Evolutionary conservation across 106 monocot genomes (phyloP).

Genomic region (Iris macrosiphon): DNA sequence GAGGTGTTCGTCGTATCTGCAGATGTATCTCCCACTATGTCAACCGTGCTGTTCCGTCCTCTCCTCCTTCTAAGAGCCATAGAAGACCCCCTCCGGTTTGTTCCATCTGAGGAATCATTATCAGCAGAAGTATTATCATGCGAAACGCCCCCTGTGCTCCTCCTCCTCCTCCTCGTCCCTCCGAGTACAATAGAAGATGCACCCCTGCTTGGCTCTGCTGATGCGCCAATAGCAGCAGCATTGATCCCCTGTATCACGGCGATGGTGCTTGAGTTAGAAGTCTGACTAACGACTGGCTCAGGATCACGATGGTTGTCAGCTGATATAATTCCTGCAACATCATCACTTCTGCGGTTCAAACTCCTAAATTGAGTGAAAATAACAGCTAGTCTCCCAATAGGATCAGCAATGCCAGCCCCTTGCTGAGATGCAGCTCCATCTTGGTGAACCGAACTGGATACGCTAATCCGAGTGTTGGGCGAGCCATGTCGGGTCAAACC

Average conservation of each 20-base stretch:
- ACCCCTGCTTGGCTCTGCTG: neutral
- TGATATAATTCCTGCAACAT: neutral
- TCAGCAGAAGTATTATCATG: too few relatives aligned
- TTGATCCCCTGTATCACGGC: neutral
- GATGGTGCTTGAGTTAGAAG: conserved; percentile 7
- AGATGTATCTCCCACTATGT: too few relatives aligned
- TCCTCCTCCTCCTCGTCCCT: neutral
- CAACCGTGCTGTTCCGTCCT: too few relatives aligned
- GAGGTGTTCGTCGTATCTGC: too few relatives aligned
- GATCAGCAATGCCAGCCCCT: neutral
- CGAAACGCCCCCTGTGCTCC: too few relatives aligned
- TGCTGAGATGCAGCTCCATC: neutral
- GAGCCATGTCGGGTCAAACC: neutral
- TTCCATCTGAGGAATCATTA: too few relatives aligned
- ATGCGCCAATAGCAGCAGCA: neutral
- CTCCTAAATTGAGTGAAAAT: neutral
- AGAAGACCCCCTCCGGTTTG: too few relatives aligned
- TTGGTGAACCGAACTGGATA: neutral
- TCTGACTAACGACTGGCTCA: neutral
- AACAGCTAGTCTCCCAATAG: neutral
- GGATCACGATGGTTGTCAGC: neutral
- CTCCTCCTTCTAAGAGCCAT: too few relatives aligned
- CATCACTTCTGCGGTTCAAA: neutral
- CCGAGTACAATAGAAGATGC: neutral
- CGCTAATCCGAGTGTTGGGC: neutral